Percentiles rank a stretch among this genome's conserved stretches.
phyloP scores from a whole-genome alignment of 257 asterid species.

The Nicotiana benthamiana region DNA sequence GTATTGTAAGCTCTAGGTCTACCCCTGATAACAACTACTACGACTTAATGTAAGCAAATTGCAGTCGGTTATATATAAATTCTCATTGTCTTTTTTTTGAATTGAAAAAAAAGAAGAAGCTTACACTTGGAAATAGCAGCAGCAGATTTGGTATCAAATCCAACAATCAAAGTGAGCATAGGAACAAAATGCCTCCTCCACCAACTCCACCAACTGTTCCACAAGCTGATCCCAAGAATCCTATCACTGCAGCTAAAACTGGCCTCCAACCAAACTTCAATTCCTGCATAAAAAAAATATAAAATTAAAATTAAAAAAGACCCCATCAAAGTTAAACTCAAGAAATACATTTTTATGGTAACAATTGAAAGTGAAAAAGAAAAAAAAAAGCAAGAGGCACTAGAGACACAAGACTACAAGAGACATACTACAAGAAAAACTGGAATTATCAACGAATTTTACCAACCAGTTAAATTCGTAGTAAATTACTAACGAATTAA shows the following conservation, averaged over 20 bases:
- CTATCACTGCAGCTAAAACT: conserved; percentile 72
- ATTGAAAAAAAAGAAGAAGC: background rate
- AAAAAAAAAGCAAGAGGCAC: too few relatives aligned
- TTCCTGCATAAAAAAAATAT: conserved; percentile 31
- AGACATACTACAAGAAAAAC: too few relatives aligned
- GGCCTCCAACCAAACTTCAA: conserved; percentile 70
- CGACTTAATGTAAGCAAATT: too few relatives aligned
- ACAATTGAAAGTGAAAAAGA: too few relatives aligned
- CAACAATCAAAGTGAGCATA: conserved; percentile 80
- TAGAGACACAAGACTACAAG: background rate
- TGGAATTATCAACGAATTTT: too few relatives aligned
- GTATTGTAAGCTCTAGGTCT: too few relatives aligned
- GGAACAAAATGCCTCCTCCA: conserved; percentile 97
- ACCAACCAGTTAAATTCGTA: too few relatives aligned
- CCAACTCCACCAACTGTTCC: conserved; percentile 99
- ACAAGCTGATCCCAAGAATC: conserved; percentile 89
- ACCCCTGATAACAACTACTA: too few relatives aligned
- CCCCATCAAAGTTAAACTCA: background rate
- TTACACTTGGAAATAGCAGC: conserved; percentile 97
- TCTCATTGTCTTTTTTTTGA: too few relatives aligned
- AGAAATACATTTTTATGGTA: too few relatives aligned
- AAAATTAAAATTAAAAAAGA: too few relatives aligned
- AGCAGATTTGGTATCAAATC: conserved; percentile 95
- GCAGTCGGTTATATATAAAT: background rate
- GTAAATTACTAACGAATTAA: too few relatives aligned